Evolutionary conservation across 805 yeast species (phyloP), one percentile per base, ranked within the genome.

Genomic region (Cyberlindnera lachancei): DNA sequence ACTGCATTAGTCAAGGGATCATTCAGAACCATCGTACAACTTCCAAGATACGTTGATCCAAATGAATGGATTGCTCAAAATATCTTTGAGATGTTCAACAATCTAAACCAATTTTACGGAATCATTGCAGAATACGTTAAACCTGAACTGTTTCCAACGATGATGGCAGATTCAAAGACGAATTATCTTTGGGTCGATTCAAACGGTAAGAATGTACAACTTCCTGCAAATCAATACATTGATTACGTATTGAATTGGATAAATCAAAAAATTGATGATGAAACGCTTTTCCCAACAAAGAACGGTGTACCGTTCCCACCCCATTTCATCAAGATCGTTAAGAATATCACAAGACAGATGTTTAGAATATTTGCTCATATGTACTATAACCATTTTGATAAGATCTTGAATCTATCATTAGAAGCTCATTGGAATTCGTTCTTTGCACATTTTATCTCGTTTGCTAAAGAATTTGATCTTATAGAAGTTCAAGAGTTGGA

Each of bases 371-470:
- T 90, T 61, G 98, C 98, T 4, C 95, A 88, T 53, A 77, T 92
- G 23, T 92, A 88, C 55, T 84, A 86, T 59, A 86, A 87, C 55
- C 98, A 92, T 56, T 92, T 87, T 58, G 98, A 90, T 44, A 86
- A 81, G 52, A 72, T 90, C 16, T 76, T 90, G n/a, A 96, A 92
- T 55, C 60, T 92, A 37, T 79, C 94, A 2, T 58, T 92, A 38
- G 98, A 92, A 55, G 96, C 97, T 1, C 97, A 92, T 55, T 92
- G 95, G 95, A 92, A 92, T 57, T 88, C 97, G 4, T 84, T 88
- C 47, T 92, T 94, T 59, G 92, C 95, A 12, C 98, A 92, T 55
- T 92, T 83, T 50, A 72, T 90, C 27, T 80, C 95, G 33, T 85
- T 92, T 51, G 73, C 82, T 11, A 79, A 80, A 44, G 95, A 87